Base-by-base conservation (phyloP, 768 basidiomycete species). In the Boletus huronensis region DNA sequence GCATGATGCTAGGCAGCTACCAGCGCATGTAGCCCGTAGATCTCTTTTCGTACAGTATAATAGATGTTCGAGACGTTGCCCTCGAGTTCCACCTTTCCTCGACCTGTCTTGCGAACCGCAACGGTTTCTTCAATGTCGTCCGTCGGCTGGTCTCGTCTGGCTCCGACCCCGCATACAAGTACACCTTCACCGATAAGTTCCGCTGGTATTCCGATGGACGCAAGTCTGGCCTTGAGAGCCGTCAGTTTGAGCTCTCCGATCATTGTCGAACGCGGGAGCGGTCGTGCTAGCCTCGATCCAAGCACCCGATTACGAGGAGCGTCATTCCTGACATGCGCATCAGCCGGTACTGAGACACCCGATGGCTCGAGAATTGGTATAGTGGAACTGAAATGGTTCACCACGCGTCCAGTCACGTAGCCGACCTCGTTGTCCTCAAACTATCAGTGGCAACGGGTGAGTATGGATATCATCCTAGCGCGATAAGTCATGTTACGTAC, bases 381-480 rank as follows among this genome's bases (percentile, higher is more conserved):
- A 6, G 85, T 90, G 3, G 95, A 93, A 57, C 87, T 92, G 17
- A 92, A 85, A 53, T 90, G 87, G 29, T 86, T 82, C 4, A 87
- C 79, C 31, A 98, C 84, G n/a, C 89, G 83, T 21, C 97, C 97
- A 21, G 85, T 84, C 41, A 99, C 85, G 69, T 87, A 95, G 17
- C 91, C 93, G 42, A 99, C 89, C 71, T 98, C 94, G 64, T 94
- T 98, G 69, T 98, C 96, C 65, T 98, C 97, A 67, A 97, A 98
- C 94, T 98, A 35, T 21, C 57, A 34, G 52, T 23, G 44, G 11
- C 43, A 31, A 43, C 29, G 29, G 14, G 43, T 52, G 34, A 63
- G 41, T 10, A 57, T 43, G 44, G 44, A 56, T 35, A 50, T 16
- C 40, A 26, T 26, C 28, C 25, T 17, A 16, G 9, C 23, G 46